Evolutionary conservation across 495 filamentous ascomycete species (phyloP).

Genomic region (Aspergillus heteromorphus): DNA sequence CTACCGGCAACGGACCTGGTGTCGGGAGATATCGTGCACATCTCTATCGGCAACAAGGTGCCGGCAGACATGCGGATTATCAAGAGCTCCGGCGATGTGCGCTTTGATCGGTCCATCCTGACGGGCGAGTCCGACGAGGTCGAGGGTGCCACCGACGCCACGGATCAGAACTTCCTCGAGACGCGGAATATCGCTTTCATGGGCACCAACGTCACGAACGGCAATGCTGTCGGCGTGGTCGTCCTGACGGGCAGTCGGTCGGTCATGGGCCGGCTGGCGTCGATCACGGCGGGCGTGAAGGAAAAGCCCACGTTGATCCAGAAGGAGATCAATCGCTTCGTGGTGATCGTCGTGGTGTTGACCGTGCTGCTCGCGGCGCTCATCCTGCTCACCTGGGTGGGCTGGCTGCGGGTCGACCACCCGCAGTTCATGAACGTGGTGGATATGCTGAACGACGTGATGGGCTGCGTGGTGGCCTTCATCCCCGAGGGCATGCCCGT

Average conservation of each 20-base stretch:
- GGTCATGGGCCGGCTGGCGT: constrained; percentile 66
- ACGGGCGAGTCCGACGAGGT: constrained; percentile 65
- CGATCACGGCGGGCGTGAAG: constrained; percentile 60
- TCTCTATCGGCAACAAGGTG: constrained; percentile 65
- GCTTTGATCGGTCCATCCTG: constrained; percentile 67
- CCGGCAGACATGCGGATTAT: constrained; percentile 68
- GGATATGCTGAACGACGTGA: constrained; percentile 59
- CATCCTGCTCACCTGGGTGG: constrained; percentile 54
- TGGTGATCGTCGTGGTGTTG: constrained; percentile 55
- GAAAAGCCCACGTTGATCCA: constrained; percentile 60
- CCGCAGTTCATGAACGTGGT: constrained; percentile 63
- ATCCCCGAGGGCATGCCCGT: constrained; percentile 70
- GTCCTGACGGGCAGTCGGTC: constrained; percentile 55
- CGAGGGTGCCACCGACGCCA: constrained; percentile 52
- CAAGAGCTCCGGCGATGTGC: constrained; percentile 57
- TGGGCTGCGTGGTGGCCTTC: constrained; percentile 66
- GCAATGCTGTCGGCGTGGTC: constrained; percentile 58
- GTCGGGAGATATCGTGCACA: constrained; percentile 60
- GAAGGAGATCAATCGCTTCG: constrained; percentile 62
- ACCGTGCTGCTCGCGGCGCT: constrained; percentile 49
- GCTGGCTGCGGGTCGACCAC: constrained; percentile 56
- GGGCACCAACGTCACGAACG: constrained; percentile 64
- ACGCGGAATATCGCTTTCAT: constrained; percentile 68
- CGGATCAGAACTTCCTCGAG: constrained; percentile 68
- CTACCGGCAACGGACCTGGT: constrained; percentile 56